A percentile compares a stretch with the other conserved stretches of the same genome.
Conservation (phyloP, 1,284 basidiomycete species). For the Tylopilus orsonianus region DNA sequence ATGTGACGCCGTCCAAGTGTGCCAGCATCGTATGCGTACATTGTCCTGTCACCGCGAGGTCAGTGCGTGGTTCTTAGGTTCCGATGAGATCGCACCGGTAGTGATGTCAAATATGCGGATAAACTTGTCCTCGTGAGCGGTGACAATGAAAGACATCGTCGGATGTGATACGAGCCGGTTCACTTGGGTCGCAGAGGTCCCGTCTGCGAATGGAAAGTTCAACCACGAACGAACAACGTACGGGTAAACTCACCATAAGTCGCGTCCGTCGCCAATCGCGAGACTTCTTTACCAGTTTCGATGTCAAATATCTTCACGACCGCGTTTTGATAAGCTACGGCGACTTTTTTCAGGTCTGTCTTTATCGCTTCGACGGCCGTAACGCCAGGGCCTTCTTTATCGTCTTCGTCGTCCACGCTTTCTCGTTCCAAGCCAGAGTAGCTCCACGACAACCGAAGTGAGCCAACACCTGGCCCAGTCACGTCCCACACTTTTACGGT, state of each 20-base stretch:
- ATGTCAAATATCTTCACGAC: slow-evolving; percentile 90
- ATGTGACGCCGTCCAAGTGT: slow-evolving; percentile 90
- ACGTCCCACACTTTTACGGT: slow-evolving; percentile 93
- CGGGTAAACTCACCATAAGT: slow-evolving; percentile 58
- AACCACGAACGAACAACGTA: slow-evolving; percentile 1
- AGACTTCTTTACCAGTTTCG: slow-evolving; percentile 79
- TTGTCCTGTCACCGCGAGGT: slow-evolving; percentile 50
- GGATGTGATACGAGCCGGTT: slow-evolving; percentile 92
- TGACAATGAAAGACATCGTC: slow-evolving; percentile 84
- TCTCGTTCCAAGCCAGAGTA: slow-evolving; percentile 68
- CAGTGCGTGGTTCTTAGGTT: no score
- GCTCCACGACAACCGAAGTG: slow-evolving; percentile 75
- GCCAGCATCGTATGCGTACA: slow-evolving; percentile 89
- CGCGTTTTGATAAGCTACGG: slow-evolving; percentile 91
- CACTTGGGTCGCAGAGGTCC: slow-evolving; percentile 74
- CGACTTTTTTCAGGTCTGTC: slow-evolving; percentile 74
- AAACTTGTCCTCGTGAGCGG: slow-evolving; percentile 92
- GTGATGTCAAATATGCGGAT: slow-evolving; percentile 87
- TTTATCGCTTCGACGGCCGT: slow-evolving; percentile 81
- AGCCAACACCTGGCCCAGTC: slow-evolving; percentile 54
- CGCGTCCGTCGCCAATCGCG: slow-evolving; percentile 65
- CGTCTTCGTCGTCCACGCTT: slow-evolving; percentile 45
- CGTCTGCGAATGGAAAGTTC: slow-evolving; percentile 46
- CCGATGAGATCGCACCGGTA: slow-evolving; percentile 61
- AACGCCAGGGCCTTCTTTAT: slow-evolving; percentile 62